Evolutionary conservation across 305 asterid genomes (phyloP), one percentile per base, ranked within the genome.

Genomic region (Fraxinus dipetala): DNA sequence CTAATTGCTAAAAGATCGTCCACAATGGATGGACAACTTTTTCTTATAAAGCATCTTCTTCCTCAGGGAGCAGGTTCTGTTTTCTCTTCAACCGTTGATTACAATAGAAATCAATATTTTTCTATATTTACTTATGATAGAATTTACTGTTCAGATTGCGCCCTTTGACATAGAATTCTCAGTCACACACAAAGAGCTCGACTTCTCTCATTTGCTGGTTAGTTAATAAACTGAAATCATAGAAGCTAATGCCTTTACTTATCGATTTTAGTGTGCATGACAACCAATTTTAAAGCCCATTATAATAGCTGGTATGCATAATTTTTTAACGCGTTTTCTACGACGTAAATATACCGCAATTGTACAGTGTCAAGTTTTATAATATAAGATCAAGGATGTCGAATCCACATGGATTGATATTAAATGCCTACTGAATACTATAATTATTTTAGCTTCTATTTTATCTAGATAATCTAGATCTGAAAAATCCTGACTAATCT

Each of bases 91-190:
- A 69, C 63, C 67, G 26, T 82, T 77, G 18, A 77, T 78, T 0
- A 80, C 18, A n/a, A 78, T 76, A 59, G 48, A 61, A 48, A 40
- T 51, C 30, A 18, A 34, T 76, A 63, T 74, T 82, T 67, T 20
- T 80, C 75, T 75, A 1, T 83, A 51, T 51, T 20, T 80, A 74
- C 92, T 89, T 72, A 91, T 69, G 67, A 67, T 24, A 74, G 81
- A 81, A 45, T 40, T 78, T 74, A 69, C 75, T 73, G 83, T 91
- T 83, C 97, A 96, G 99, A 96, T 96, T 90, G 98, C 98, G 56
- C 99, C 98, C 81, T 96, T 96, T 83, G 99, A 96, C 79, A 94
- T 96, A 7, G 99, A 94, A 88, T 96, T 96, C 89, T 96, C 99
- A 63, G 98, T 91, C 80, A 96, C 98, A 13, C 95, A 96, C 88